Base-by-base conservation (phyloP, 2,329 filamentous ascomycete species). In the Biscogniauxia marginata region DNA sequence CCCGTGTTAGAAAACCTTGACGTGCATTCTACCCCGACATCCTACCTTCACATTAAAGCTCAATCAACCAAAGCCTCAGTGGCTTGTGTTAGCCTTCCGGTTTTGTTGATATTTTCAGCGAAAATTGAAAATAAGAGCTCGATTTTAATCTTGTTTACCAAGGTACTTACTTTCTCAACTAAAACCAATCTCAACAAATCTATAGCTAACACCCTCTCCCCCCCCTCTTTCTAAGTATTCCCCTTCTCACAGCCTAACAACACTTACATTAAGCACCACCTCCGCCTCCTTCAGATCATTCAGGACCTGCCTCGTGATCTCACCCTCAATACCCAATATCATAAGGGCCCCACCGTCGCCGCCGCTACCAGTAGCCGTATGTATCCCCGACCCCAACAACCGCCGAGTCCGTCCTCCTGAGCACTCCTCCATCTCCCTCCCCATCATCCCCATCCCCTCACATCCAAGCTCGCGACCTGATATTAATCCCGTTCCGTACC, bases 291-390 rank as follows among this genome's bases (percentile, higher is more conserved):
- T 72, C 65, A 85, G 66, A 19, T 79, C 79, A 4, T 75, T 73
- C 46, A 84, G 63, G 4, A 85, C 77, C 30, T 84, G 79, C 53
- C 80, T 79, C 0, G 79, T 81, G 18, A 92, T 84, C 3, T 80
- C 77, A 2, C 84, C 82, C 66, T 89, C 86, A 8, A 93, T 84
- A 1, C 90, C 88, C 50, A 93, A 64, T 64, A 93, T 93, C 90
- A 93, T 93, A 63, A 93, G 73, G 8, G 90, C 90, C 73, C 93
- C 90, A 46, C 86, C 84, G 49, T 73, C 70, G 45, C 55, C 63
- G 20, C 18, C 39, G 4, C 18, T 11, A 34, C 50, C 45, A 3
- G 24, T 49, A 25, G 19, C 4, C 3, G 64, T 61, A 57, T 50
- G n/a, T 61, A 57, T 63, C 66, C 22, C 55, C 60, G 7, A 56